These are phyloP conservation scores for Lactarius sp. DNA, from an alignment of 768 basidiomycete species.

Conservation along the genomic window DNA sequence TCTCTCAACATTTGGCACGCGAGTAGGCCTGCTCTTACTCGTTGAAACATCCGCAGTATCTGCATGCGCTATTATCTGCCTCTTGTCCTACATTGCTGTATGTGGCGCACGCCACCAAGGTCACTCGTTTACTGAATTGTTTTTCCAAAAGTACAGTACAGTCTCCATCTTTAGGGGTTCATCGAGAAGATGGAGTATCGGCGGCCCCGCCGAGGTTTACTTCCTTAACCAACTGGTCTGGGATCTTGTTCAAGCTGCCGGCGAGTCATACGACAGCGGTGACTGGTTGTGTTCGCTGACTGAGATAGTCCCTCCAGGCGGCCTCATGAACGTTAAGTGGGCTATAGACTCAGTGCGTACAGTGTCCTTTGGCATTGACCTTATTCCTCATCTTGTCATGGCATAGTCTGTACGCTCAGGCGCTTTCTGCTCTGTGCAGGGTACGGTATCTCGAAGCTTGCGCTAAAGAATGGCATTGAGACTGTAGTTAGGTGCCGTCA, in stretches of 20 bases:
- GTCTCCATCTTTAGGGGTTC: not conserved
- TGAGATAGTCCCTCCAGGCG: not conserved
- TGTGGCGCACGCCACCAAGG: not conserved
- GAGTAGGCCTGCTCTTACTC: not conserved
- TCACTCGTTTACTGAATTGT: not conserved
- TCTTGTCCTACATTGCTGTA: conserved; percentile 2
- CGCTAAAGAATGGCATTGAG: not conserved
- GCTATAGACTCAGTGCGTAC: not conserved
- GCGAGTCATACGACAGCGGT: not conserved
- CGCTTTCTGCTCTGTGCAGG: not conserved
- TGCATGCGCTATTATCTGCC: not conserved
- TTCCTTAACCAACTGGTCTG: conserved; percentile 28
- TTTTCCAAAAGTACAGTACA: not conserved
- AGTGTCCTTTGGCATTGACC: not conserved
- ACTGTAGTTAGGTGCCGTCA: not conserved
- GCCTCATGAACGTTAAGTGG: conserved; percentile 2
- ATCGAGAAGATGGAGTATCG: not conserved
- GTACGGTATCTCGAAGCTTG: not conserved
- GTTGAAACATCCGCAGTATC: not conserved
- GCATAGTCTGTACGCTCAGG: not conserved
- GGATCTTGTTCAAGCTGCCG: conserved; percentile 29
- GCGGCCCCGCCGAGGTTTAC: conserved; percentile 38
- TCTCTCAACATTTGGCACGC: not conserved
- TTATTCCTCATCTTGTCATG: not conserved
- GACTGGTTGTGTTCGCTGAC: not conserved